Conservation (phyloP, 768 basidiomycete species). For the Pleurotus pulmonarius region DNA sequence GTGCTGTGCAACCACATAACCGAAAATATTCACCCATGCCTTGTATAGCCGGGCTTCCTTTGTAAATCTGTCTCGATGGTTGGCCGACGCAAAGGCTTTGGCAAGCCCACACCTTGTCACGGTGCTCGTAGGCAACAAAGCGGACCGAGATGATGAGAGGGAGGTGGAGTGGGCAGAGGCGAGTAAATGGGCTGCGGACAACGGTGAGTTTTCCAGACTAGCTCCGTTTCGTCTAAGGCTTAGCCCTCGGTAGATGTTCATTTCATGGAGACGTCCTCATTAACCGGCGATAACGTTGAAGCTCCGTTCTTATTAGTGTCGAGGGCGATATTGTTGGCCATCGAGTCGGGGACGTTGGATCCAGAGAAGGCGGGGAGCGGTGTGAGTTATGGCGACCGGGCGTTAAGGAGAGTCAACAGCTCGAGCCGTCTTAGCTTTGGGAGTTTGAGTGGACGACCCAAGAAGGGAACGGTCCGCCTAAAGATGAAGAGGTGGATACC, state of each 20-base stretch:
- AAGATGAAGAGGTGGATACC: slow-evolving; percentile 63
- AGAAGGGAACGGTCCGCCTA: slow-evolving; percentile 56
- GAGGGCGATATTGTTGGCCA: slow-evolving; percentile 82
- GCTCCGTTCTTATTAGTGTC: slow-evolving; percentile 89
- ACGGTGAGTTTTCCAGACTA: slow-evolving; percentile 50
- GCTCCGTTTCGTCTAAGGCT: slow-evolving; percentile 3
- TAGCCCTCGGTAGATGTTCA: slow-evolving; percentile 63
- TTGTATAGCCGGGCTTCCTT: slow-evolving; percentile 80
- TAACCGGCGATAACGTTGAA: slow-evolving; percentile 91
- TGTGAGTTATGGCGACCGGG: slow-evolving; percentile 94
- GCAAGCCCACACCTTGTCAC: slow-evolving; percentile 89
- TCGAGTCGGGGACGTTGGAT: slow-evolving; percentile 87
- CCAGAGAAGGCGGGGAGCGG: slow-evolving; percentile 95
- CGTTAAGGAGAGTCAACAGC: slow-evolving; percentile 85
- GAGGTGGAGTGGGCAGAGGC: slow-evolving; percentile 97
- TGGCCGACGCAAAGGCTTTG: slow-evolving; percentile 89
- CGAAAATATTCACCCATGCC: slow-evolving; percentile 9
- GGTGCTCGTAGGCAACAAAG: slow-evolving; percentile 93
- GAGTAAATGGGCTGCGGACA: slow-evolving; percentile 92
- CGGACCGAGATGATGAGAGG: slow-evolving; percentile 89
- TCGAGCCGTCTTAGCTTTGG: slow-evolving; percentile 88
- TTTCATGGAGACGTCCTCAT: slow-evolving; percentile 90
- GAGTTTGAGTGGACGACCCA: slow-evolving; percentile 60
- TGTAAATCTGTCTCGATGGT: slow-evolving; percentile 78
- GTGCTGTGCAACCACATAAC: slow-evolving; percentile 9